Evolutionary conservation across 1,284 basidiomycete genomes (phyloP), one percentile per base, ranked within the genome.

Genomic region (Cryptococcus sp.): DNA sequence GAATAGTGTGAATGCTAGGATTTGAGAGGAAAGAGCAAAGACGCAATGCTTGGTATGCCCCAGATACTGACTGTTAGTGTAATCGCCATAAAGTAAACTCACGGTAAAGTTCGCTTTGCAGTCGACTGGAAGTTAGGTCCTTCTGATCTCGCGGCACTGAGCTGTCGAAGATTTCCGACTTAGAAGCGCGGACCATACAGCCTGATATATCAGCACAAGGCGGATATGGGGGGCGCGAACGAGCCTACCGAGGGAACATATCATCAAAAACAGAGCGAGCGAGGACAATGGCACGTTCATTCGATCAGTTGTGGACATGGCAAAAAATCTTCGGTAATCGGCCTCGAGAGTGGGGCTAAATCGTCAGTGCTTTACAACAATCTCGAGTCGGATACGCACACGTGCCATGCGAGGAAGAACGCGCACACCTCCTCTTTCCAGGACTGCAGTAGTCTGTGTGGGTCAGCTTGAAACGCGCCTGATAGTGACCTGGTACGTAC

Each of bases 91-190:
- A 14, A 30, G 13, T 31, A 11, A 8, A 64, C 72, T 59, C 49
- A 73, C 72, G 61, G 50, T 74, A 77, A 3, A 77, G 64, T 57
- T 77, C 76, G 56, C 69, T 72, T 58, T 77, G 76, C 34, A 77
- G 50, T 2, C 76, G 63, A 58, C 71, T 74, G 45, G 62, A 64
- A 1, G 74, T 77, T 5, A 74, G 60, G 57, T 77, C 76, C 32
- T 64, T 66, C 11, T 36, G 46, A 35, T 42, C 44, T 5, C 36
- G 35, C 10, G 43, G 36, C 44, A n/a, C 52, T n/a, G 7, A 62
- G 55, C 46, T 62, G 47, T 72, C 73, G 58, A 76, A 73, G 6
- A 77, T 70, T 42, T 77, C 76, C 8, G 58, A 57, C 3, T 59
- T 60, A 0, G 70, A 70, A 4, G 76, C 73, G 32, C 76, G 64